Percentiles rank a stretch among this genome's conserved stretches.
phyloP scores from a whole-genome alignment of 2,329 filamentous ascomycete genomes.

The Lachnellula occidentalis region DNA sequence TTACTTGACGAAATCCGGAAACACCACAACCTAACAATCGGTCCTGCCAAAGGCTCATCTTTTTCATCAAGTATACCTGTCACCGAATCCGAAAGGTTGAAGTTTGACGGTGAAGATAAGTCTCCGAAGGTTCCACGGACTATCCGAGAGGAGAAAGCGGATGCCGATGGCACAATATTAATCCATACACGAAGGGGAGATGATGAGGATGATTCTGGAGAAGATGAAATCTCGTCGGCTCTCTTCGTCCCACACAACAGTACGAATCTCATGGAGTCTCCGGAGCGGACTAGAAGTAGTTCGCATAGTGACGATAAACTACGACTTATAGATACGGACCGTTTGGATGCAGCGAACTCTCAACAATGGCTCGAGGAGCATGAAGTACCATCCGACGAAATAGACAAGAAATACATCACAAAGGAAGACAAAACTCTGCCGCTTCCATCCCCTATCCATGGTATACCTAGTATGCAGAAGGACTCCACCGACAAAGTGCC shows the following conservation, averaged over 20 bases:
- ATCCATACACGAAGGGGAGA: conserved; percentile 20
- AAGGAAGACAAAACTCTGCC: conserved; percentile 14
- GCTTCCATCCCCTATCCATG: conserved; percentile 7
- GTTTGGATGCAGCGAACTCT: conserved; percentile 25
- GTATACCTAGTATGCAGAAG: conserved; percentile 23
- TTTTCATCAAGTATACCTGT: conserved; percentile 31
- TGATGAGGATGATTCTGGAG: conserved; percentile 59
- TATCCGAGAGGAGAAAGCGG: conserved; percentile 1
- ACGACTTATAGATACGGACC: conserved; percentile 8
- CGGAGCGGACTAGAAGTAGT: conserved; percentile 28
- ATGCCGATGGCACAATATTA: conserved; percentile 37
- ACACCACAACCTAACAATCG: conserved; percentile 29
- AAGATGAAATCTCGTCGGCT: conserved; percentile 83
- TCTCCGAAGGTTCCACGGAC: background rate
- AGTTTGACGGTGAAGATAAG: conserved; percentile 7
- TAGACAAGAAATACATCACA: conserved; percentile 16
- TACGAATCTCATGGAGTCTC: conserved; percentile 32
- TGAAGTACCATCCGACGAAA: conserved; percentile 34
- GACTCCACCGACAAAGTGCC: conserved; percentile 18
- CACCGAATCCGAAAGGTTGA: conserved; percentile 23
- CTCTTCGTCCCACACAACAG: conserved; percentile 74
- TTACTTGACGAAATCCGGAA: conserved; percentile 30
- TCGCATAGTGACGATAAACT: conserved; percentile 8
- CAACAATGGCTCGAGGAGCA: conserved; percentile 32
- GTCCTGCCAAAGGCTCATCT: conserved; percentile 26